Evolutionary conservation across 2,329 filamentous ascomycete genomes (phyloP), one percentile per base, ranked within the genome.

Genomic region (Akanthomyces uredinophilus): DNA sequence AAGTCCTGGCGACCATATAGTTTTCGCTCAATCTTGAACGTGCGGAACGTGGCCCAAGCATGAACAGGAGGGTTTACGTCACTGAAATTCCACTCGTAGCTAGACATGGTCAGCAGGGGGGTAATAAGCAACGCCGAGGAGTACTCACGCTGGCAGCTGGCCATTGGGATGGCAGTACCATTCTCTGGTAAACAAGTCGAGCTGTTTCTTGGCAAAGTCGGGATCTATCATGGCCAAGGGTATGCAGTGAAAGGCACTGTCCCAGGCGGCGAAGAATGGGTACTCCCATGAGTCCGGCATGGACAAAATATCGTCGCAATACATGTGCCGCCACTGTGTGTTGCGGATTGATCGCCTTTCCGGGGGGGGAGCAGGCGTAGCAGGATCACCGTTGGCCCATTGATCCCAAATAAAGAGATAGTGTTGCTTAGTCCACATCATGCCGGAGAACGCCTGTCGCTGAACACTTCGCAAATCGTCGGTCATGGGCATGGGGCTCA

Each of bases 221-320:
- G 94, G 95, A 70, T 98, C 94, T 65, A 98, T 93, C 93, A 98
- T 97, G 44, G 95, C 91, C 64, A 98, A 78, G 0, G 93, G 91
- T 68, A 98, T 96, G 72, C 93, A 96, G 77, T 98, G 95, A 76
- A 98, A 98, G 5, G 93, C 94, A 60, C 90, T 94, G 74, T 98
- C 94, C 94, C 94, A 98, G 4, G 94, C 94, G 22, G 93, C 93
- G 73, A 97, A 97, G 80, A 97, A 98, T 0, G 94, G 94, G 69
- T 98, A 98, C 71, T 98, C 94, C 94, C 94, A 98, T 0, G 93
- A 96, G 74, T 98, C 94, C 1, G 94, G 95, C 94, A 98, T 97
- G 0, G 94, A 97, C 39, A 98, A 75, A 65, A 98, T 92, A 72
- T 98, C 94, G 67, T 98, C 95, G 68, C 96, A 86, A 74, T 97